These are phyloP conservation scores for Vitis riparia DNA, from an alignment of 164 flowering plant genomes.

Conservation along the genomic window DNA sequence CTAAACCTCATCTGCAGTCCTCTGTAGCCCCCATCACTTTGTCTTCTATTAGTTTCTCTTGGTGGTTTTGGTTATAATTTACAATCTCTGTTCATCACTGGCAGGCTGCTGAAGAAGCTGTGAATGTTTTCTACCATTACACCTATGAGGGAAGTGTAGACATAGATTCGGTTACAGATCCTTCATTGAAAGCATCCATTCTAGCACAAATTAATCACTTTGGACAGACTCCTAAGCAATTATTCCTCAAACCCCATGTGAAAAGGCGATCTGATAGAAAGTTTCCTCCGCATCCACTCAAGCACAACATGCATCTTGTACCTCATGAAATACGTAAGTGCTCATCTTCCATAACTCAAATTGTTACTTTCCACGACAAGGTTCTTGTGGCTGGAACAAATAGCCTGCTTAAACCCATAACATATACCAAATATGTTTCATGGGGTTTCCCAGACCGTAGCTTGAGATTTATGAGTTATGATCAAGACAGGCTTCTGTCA, in stretches of 20 bases:
- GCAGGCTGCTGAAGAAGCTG: slow-evolving; percentile 97
- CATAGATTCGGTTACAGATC: slow-evolving; percentile 90
- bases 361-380: slow-evolving; percentile 66
- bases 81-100: slow-evolving; percentile 8
- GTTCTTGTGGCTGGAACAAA: slow-evolving; percentile 75
- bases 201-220: slow-evolving; percentile 98
- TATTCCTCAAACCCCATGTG: slow-evolving; percentile 81
- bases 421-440: slow-evolving; percentile 76
- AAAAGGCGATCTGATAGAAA: slow-evolving; percentile 78
- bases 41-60: neutral
- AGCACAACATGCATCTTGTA: slow-evolving; percentile 58
- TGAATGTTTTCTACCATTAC: slow-evolving; percentile 96
- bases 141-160: slow-evolving; percentile 99
- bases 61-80: slow-evolving; percentile 4
- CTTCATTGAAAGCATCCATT: slow-evolving; percentile 98
- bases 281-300: slow-evolving; percentile 75
- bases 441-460: slow-evolving; percentile 99
- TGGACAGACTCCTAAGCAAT: slow-evolving; percentile 97
- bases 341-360: slow-evolving; percentile 60
- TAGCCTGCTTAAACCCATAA: slow-evolving; percentile 77
- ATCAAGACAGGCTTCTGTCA: slow-evolving; percentile 86
- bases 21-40: too few species aligned
- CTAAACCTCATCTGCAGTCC: too few species aligned
- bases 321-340: slow-evolving; percentile 72
- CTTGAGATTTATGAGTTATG: slow-evolving; percentile 84